Percentiles rank a stretch among this genome's conserved stretches.
These are phyloP conservation scores for Clavaria fumosa DNA, from an alignment of 768 basidiomycete species.

Conservation along the genomic window DNA sequence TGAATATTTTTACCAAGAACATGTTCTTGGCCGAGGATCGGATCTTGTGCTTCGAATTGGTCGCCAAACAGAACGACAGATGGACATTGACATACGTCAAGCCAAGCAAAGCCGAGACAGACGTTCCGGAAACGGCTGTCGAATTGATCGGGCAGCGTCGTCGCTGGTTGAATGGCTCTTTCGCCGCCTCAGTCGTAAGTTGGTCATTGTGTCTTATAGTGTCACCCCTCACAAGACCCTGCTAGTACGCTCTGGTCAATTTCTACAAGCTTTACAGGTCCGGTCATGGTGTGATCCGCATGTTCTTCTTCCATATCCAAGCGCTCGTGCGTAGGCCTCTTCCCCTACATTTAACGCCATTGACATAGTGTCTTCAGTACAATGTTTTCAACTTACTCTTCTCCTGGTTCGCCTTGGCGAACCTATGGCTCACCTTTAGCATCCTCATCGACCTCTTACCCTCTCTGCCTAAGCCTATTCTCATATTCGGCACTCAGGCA, in stretches of 20 bases:
- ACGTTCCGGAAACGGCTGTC: constrained; percentile 85
- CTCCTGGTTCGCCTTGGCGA: constrained; percentile 87
- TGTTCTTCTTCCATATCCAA: constrained; percentile 96
- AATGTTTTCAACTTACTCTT: constrained; percentile 76
- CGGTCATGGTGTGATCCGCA: constrained; percentile 74
- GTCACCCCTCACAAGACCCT: neutral
- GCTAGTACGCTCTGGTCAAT: constrained; percentile 82
- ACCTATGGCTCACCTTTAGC: constrained; percentile 89
- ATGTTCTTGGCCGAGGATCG: constrained; percentile 40
- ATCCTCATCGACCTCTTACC: constrained; percentile 87
- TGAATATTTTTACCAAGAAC: constrained; percentile 96
- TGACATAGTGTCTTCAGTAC: constrained; percentile 32
- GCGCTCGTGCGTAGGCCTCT: constrained; percentile 44
- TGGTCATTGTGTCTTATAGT: constrained; percentile 5
- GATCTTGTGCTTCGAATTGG: constrained; percentile 94
- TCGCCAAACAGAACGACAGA: constrained; percentile 71
- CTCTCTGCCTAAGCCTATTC: constrained; percentile 24
- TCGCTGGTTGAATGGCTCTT: constrained; percentile 94
- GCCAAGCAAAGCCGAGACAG: constrained; percentile 89
- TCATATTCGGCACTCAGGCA: constrained; percentile 55
- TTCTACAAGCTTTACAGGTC: constrained; percentile 83
- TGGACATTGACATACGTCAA: constrained; percentile 91
- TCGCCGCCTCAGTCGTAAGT: constrained; percentile 79
- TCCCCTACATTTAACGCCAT: constrained; percentile 1
- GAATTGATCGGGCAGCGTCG: constrained; percentile 93